Percentiles rank a stretch among this genome's conserved stretches.
Conservation (phyloP, 176 grass and related monocot genomes). For the Aegilops bicornis region DNA sequence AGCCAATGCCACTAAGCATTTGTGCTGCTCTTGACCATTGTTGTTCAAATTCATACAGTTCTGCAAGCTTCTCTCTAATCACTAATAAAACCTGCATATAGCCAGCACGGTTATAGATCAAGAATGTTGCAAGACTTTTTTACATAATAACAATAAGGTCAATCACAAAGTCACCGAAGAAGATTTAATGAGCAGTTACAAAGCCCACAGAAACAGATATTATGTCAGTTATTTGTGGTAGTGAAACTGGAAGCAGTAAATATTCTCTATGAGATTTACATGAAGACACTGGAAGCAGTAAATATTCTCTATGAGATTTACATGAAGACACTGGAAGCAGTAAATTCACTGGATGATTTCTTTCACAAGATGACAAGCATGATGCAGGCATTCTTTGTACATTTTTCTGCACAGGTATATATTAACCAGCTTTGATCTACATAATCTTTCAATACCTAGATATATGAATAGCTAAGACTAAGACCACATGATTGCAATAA, state of each 20-base stretch:
- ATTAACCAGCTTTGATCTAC: neutral
- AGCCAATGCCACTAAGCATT: slow-evolving; percentile 96
- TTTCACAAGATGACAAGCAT: neutral
- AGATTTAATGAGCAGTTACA: neutral
- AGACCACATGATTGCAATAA: too few species aligned
- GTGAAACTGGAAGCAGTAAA: too few species aligned
- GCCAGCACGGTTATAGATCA: neutral
- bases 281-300: neutral
- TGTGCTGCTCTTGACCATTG: slow-evolving; percentile 95
- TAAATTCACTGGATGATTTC: slow-evolving; percentile 5
- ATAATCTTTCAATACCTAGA: neutral
- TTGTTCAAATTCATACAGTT: slow-evolving; percentile 86
- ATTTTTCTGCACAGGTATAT: neutral
- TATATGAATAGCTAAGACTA: too few species aligned
- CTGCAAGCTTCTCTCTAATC: slow-evolving; percentile 98
- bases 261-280: neutral
- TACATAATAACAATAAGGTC: neutral
- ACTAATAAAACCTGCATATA: slow-evolving; percentile 74
- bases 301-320: neutral
- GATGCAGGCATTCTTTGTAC: neutral
- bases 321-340: neutral
- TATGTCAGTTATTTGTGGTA: neutral
- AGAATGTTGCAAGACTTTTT: neutral
- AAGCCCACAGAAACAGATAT: neutral
- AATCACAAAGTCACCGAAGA: neutral